Percentiles rank a stretch among this genome's conserved stretches.
Evolutionary conservation across 2,329 filamentous ascomycete species (phyloP).

Genomic region (Clarireedia paspali): DNA sequence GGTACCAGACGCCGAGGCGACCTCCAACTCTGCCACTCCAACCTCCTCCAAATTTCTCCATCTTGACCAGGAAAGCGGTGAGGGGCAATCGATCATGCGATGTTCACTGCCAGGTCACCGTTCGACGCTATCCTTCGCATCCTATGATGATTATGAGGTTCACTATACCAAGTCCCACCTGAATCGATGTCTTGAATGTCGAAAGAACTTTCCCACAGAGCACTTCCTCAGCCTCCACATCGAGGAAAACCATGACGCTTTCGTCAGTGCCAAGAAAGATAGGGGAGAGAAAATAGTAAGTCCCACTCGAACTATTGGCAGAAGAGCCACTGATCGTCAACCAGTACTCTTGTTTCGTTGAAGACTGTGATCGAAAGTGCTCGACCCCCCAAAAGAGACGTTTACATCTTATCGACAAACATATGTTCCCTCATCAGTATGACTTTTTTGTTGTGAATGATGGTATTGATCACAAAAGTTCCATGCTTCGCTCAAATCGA

Average conservation of each 20-base stretch:
- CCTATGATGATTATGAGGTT: constrained; percentile 74
- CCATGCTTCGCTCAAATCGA: constrained; percentile 60
- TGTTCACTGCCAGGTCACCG: constrained; percentile 78
- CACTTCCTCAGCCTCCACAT: constrained; percentile 79
- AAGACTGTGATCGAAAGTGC: constrained; percentile 80
- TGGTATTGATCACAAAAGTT: constrained; percentile 79
- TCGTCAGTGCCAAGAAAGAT: constrained; percentile 63
- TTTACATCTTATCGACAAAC: constrained; percentile 88
- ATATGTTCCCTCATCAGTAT: constrained; percentile 81
- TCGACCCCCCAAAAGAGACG: constrained; percentile 75
- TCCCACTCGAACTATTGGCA: constrained; percentile 13
- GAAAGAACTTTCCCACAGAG: constrained; percentile 78
- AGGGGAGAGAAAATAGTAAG: constrained; percentile 79
- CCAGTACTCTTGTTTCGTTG: constrained; percentile 82
- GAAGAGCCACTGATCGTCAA: constrained; percentile 1
- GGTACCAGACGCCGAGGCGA: constrained; percentile 19
- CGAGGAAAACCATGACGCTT: constrained; percentile 82
- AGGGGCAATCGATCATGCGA: constrained; percentile 48
- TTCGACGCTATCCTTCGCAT: constrained; percentile 60
- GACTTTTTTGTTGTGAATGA: constrained; percentile 82
- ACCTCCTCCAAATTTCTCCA: constrained; percentile 49
- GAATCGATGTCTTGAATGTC: constrained; percentile 79
- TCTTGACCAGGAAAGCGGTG: constrained; percentile 49
- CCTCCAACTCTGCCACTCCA: constrained; percentile 19
- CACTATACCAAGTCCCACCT: constrained; percentile 78